A percentile compares a stretch with the other conserved stretches of the same genome.
These are phyloP conservation scores for Rhizopus sp. DNA, from an alignment of 371 early-diverging fungal species.

Conservation along the genomic window DNA sequence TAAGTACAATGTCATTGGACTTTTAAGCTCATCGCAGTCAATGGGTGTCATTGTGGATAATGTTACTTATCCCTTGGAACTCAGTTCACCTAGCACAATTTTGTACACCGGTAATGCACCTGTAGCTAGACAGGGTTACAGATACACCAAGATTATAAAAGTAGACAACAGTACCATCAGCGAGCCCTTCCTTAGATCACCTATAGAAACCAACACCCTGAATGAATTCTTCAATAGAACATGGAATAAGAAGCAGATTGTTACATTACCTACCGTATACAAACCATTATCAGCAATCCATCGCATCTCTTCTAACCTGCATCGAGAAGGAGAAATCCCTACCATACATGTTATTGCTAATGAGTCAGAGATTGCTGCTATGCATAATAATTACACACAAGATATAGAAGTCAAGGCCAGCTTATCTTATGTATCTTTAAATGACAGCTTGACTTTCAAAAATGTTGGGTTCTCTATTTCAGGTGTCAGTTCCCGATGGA, in stretches of 20 bases:
- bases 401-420: conserved; percentile 13
- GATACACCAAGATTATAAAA: conserved; percentile 2
- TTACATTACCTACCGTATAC: conserved; percentile 10
- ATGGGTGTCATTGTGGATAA: no score
- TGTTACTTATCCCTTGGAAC: no score
- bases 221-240: conserved; percentile 14
- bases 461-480: conserved; percentile 19
- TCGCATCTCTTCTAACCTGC: conserved; percentile 9
- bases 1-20: no score
- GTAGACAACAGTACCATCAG: background rate
- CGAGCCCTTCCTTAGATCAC: conserved; percentile 19
- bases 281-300: conserved; percentile 17
- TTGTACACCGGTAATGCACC: no score
- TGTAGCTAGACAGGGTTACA: no score
- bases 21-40: no score
- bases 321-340: conserved; percentile 22
- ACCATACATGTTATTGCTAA: conserved; percentile 18
- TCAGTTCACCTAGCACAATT: no score
- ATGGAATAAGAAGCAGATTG: conserved; percentile 12
- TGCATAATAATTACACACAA: conserved; percentile 6
- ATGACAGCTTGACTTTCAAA: conserved; percentile 6
- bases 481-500: conserved; percentile 24
- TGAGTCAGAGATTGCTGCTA: conserved; percentile 9
- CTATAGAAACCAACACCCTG: conserved; percentile 6
- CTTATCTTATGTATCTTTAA: conserved; percentile 22